A percentile compares a stretch with the other conserved stretches of the same genome.
Conservation (phyloP, 164 flowering plant species). For the Buxus sempervirens region DNA sequence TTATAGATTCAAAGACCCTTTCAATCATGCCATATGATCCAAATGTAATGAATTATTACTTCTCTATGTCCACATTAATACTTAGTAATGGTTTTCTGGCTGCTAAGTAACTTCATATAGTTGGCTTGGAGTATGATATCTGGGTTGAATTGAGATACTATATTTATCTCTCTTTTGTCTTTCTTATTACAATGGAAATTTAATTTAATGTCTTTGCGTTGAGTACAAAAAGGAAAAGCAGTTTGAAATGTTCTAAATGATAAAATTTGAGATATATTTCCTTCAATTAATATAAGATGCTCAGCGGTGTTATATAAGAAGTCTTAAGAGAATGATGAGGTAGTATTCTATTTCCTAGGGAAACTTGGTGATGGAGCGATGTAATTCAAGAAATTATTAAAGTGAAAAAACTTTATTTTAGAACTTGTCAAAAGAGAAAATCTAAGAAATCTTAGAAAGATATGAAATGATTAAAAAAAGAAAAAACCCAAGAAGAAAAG, state of each 20-base stretch:
- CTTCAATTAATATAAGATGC: not conserved
- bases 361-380: too few species aligned
- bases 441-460: too few species aligned
- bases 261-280: not conserved
- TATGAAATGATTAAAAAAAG: too few species aligned
- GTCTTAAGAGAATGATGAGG: too few species aligned
- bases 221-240: too few species aligned
- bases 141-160: not conserved
- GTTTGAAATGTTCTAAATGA: not conserved
- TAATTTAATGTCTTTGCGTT: not conserved
- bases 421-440: too few species aligned
- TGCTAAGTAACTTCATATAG: not conserved
- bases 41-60: constrained; percentile 40
- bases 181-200: not conserved
- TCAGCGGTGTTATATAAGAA: too few species aligned
- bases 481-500: too few species aligned
- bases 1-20: constrained; percentile 74
- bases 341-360: too few species aligned
- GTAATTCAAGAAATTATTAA: too few species aligned
- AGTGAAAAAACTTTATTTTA: too few species aligned
- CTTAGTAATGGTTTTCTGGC: not conserved
- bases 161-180: not conserved
- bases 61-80: not conserved
- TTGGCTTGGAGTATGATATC: not conserved
- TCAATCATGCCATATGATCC: constrained; percentile 90